phyloP scores from a whole-genome alignment of 345 rosid genomes.

The Syzygium oleosum region DNA sequence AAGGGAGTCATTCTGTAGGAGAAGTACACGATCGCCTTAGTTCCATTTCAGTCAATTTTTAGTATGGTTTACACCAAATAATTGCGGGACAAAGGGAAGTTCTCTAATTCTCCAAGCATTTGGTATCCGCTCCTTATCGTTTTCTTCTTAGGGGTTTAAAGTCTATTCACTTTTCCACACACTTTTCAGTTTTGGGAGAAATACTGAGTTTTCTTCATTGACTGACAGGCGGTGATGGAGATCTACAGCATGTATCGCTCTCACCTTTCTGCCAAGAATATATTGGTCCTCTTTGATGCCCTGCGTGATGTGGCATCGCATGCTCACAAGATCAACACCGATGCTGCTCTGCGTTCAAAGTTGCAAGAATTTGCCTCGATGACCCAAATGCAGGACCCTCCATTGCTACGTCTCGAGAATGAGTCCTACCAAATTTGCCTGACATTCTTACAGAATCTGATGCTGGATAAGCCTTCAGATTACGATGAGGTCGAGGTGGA shows the following conservation, averaged over 20 bases:
- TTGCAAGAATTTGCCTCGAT: constrained; percentile 77
- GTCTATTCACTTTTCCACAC: background rate
- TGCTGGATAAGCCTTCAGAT: constrained; percentile 43
- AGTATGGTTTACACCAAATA: background rate
- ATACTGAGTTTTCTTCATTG: background rate
- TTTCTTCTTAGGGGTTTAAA: background rate
- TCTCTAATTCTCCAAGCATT: background rate
- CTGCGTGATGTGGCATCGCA: constrained; percentile 73
- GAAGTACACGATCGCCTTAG: background rate
- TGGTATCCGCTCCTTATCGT: background rate
- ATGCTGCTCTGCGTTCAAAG: constrained; percentile 46
- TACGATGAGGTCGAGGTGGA: constrained; percentile 54
- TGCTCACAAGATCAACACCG: constrained; percentile 67
- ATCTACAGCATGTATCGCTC: constrained; percentile 78
- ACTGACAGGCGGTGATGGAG: constrained; percentile 89
- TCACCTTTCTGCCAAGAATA: constrained; percentile 63
- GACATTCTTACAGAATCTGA: constrained; percentile 75
- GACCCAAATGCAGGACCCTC: constrained; percentile 99
- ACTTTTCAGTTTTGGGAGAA: background rate
- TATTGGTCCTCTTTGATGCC: constrained; percentile 71
- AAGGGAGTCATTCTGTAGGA: background rate
- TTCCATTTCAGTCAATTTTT: background rate
- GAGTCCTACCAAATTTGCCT: constrained; percentile 95
- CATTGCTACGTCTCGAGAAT: constrained; percentile 82
- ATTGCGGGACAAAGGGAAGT: background rate